phyloP scores from a whole-genome alignment of 306 rosid genomes.

The Delonix regia region DNA sequence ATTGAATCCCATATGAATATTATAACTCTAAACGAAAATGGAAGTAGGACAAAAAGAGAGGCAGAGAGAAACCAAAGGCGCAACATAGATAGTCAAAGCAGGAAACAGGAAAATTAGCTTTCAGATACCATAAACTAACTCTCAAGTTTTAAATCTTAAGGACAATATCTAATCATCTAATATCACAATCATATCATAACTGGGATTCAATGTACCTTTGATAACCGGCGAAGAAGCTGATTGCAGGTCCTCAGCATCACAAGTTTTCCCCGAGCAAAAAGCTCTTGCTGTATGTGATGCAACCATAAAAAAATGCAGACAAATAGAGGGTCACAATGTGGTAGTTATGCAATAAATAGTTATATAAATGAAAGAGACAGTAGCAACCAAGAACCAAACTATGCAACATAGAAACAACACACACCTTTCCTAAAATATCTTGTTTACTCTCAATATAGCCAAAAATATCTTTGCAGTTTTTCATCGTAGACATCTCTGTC shows the following conservation, averaged over 20 bases:
- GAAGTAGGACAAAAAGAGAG: constrained; percentile 6
- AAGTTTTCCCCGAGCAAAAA: constrained; percentile 96
- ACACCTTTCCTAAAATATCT: constrained; percentile 91
- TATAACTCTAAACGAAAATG: background rate
- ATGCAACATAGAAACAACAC: constrained; percentile 1
- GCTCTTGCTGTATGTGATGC: constrained; percentile 74
- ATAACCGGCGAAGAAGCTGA: constrained; percentile 96
- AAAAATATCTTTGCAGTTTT: constrained; percentile 94
- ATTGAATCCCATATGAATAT: background rate
- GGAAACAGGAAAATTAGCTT: background rate
- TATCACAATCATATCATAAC: too few relatives aligned
- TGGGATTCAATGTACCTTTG: constrained; percentile 64
- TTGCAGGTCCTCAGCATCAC: constrained; percentile 98
- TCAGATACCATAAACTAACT: background rate
- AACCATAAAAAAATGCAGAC: constrained; percentile 34
- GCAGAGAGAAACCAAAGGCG: background rate
- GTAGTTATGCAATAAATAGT: constrained; percentile 17
- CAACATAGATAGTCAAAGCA: constrained; percentile 6
- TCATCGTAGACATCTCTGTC: constrained; percentile 99
- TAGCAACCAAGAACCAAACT: constrained; percentile 14
- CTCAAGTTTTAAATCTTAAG: background rate
- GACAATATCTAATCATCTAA: too few relatives aligned
- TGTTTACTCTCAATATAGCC: constrained; percentile 96
- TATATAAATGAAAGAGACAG: constrained; percentile 2
- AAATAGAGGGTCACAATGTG: constrained; percentile 11